Evolutionary conservation across 352 stramenopile genomes (phyloP), one percentile per base, ranked within the genome.

Genomic region (Phytophthora meadii): DNA sequence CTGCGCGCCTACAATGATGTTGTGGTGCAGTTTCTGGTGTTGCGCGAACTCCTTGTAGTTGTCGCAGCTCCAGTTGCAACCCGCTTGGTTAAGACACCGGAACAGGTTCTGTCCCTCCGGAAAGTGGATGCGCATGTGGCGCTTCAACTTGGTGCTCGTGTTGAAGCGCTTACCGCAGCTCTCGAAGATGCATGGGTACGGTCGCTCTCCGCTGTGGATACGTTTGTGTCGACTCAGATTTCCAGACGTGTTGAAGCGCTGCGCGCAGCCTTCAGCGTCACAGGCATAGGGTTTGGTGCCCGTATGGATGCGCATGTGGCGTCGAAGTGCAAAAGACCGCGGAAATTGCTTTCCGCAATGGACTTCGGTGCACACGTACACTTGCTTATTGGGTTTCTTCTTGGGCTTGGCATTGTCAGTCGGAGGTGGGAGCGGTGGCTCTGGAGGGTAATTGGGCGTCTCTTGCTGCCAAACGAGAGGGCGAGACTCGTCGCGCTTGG

Each of bases 131-230:
- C 87, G 86, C 84, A 94, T 92, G 71, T 96, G 88, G 15, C 88
- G 77, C 74, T 94, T 93, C 46, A 96, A 77, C 70, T 96, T 96
- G n/a, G 87, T 94, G 70, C 85, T 94, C 24, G 87, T 96, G 68
- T 93, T 94, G 61, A 96, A 96, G 37, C 81, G 77, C 67, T 96
- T 96, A 64, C 78, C 82, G 69, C 88, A 96, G 7, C 63, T 88
- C 7, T 81, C 65, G 37, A 91, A 91, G 46, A 87, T 81, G 45
- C 88, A 96, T 34, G 82, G 82, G 65, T 94, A 96, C 22, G 88
- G 88, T 4, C 87, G 76, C 58, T 93, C 88, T 46, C 88, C 88
- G 42, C 79, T 92, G 70, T 96, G 88, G 65, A 94, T 96, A 66
- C 87, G 86, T 61, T 94, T 94, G 74, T 96, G 88, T 50, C 88